These are phyloP conservation scores for Martensiomyces pterosporus DNA, from an alignment of 192 early-diverging fungal species.

Conservation along the genomic window DNA sequence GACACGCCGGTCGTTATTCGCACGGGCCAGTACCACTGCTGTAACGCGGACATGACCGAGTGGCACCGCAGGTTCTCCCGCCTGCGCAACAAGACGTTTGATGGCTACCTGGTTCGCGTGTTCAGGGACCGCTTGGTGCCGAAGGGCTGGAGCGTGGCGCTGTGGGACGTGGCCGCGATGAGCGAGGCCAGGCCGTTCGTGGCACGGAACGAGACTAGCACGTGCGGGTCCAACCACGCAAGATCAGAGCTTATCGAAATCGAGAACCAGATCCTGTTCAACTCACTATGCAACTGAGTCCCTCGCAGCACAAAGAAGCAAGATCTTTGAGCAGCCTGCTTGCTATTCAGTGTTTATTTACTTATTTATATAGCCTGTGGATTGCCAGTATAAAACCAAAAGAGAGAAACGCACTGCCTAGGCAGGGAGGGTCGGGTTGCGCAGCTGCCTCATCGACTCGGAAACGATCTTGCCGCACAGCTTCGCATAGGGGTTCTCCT, in stretches of 20 bases:
- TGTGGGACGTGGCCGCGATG: constrained; percentile 49
- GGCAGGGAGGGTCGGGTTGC: constrained; percentile 8
- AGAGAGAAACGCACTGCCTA: too few species aligned
- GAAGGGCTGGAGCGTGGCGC: constrained; percentile 5
- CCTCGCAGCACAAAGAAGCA: too few species aligned
- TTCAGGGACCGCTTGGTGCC: constrained; percentile 19
- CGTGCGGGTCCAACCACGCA: constrained; percentile 52
- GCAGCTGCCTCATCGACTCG: constrained; percentile 54
- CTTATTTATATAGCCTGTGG: background rate
- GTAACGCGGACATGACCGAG: constrained; percentile 31
- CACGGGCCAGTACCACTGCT: constrained; percentile 54
- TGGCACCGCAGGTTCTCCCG: constrained; percentile 20
- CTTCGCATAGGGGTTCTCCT: constrained; percentile 71
- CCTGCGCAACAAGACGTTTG: constrained; percentile 19
- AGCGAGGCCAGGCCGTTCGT: constrained; percentile 29
- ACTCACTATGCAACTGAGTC: constrained; percentile 26
- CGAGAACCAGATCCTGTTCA: constrained; percentile 47
- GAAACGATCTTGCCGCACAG: constrained; percentile 59
- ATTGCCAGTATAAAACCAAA: too few species aligned
- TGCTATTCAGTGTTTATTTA: too few species aligned
- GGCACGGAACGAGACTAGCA: constrained; percentile 11
- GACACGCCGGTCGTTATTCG: constrained; percentile 40
- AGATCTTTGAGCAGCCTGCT: too few species aligned
- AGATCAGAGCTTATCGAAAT: constrained; percentile 50
- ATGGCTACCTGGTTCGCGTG: constrained; percentile 22